Percentiles rank a stretch among this genome's conserved stretches.
phyloP scores from a whole-genome alignment of 768 basidiomycete genomes.

The Russula compacta region DNA sequence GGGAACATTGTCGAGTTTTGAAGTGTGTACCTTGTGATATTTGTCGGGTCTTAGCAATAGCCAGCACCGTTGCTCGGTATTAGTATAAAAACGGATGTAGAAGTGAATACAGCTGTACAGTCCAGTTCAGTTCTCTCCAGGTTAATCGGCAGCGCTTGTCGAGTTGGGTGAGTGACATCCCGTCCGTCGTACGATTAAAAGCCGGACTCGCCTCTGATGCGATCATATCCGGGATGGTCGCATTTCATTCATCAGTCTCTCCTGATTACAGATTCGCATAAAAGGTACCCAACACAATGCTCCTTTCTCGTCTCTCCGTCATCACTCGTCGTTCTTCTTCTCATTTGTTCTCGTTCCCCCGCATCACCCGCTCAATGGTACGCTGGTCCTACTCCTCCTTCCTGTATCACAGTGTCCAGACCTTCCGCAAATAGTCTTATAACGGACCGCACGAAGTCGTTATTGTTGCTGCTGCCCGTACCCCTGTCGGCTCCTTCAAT shows the following conservation, averaged over 20 bases:
- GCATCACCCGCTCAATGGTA: conserved; percentile 26
- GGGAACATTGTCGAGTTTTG: conserved; percentile 50
- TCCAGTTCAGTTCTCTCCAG: not conserved
- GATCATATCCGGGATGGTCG: conserved; percentile 20
- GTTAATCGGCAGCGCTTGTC: conserved; percentile 13
- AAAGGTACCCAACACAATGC: not conserved
- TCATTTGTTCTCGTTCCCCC: conserved; percentile 26
- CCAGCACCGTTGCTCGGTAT: not conserved
- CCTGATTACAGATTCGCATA: not conserved
- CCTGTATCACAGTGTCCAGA: not conserved
- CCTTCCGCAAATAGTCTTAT: conserved; percentile 24
- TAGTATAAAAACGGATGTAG: no score
- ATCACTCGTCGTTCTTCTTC: conserved; percentile 30
- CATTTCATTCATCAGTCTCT: not conserved
- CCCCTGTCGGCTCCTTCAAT: conserved; percentile 89
- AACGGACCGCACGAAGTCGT: conserved; percentile 65
- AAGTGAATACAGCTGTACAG: no score
- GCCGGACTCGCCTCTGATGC: conserved; percentile 10
- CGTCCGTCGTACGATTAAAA: conserved; percentile 16
- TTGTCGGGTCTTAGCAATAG: not conserved
- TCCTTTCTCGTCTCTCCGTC: conserved; percentile 30
- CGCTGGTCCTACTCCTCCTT: not conserved
- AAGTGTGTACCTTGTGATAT: conserved; percentile 1
- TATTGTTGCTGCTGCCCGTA: conserved; percentile 90
- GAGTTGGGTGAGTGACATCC: not conserved